Conservation (phyloP, 768 basidiomycete genomes). For the Suillus spraguei region DNA sequence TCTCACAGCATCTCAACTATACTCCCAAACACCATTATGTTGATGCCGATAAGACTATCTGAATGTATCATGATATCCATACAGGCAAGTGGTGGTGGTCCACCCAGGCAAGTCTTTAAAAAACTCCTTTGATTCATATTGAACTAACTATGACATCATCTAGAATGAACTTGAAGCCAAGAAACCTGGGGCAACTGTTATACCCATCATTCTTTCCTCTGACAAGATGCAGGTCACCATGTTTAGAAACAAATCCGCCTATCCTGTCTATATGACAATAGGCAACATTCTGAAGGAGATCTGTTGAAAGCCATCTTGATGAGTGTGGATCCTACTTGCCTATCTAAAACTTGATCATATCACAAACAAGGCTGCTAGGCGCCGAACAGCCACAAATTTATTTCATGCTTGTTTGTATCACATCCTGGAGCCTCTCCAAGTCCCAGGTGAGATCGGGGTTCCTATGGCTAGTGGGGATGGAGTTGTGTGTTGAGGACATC, state of each 20-base stretch:
- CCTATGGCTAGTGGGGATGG: too few relatives aligned
- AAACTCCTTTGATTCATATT: background rate
- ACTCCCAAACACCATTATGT: slow-evolving; percentile 41
- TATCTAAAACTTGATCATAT: too few relatives aligned
- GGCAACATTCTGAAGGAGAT: too few relatives aligned
- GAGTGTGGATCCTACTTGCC: too few relatives aligned
- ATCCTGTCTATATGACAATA: too few relatives aligned
- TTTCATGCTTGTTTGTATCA: too few relatives aligned
- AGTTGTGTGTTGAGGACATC: too few relatives aligned
- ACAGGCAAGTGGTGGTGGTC: slow-evolving; percentile 57
- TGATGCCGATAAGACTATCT: slow-evolving; percentile 25
- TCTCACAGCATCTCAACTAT: slow-evolving; percentile 32
- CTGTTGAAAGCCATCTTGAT: too few relatives aligned
- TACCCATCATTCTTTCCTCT: slow-evolving; percentile 25
- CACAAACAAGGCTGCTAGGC: too few relatives aligned
- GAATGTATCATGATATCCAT: slow-evolving; percentile 46
- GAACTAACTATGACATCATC: background rate
- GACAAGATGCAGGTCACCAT: slow-evolving; percentile 20
- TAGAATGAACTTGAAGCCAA: slow-evolving; percentile 21
- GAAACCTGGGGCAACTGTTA: slow-evolving; percentile 11
- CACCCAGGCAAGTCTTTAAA: slow-evolving; percentile 39
- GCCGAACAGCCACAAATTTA: too few relatives aligned
- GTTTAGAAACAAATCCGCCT: slow-evolving; percentile 17
- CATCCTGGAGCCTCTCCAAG: too few relatives aligned
- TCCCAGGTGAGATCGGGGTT: too few relatives aligned